Conservation (phyloP, 208 protist species). For the Wallacemonas sp. region DNA sequence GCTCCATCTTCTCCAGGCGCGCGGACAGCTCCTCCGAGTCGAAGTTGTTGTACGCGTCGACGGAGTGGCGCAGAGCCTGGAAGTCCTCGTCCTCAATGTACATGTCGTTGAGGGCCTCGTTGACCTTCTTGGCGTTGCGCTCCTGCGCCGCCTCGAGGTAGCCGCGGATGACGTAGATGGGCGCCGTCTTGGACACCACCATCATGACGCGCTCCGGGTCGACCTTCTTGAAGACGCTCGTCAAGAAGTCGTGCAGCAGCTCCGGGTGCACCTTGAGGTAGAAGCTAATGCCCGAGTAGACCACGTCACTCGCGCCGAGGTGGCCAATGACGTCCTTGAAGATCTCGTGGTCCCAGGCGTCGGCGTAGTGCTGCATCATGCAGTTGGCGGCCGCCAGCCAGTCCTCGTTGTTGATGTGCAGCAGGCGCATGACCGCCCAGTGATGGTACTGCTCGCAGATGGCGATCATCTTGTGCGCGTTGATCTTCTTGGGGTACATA, state of each 20-base stretch:
- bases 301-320: conserved; percentile 96
- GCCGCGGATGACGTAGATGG: conserved; percentile 95
- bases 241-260: conserved; percentile 97
- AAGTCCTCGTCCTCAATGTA: conserved; percentile 99
- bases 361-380: conserved; percentile 98
- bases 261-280: conserved; percentile 95
- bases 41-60: conserved; percentile 97
- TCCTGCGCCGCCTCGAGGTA: conserved; percentile 97
- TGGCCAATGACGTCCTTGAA: conserved; percentile 98
- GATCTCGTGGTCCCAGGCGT: conserved; percentile 97
- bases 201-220: conserved; percentile 97
- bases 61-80: conserved; percentile 93
- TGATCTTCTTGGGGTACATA: conserved; percentile 95
- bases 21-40: conserved; percentile 97
- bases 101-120: conserved; percentile 98
- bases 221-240: conserved; percentile 89
- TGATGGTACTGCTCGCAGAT: conserved; percentile 94
- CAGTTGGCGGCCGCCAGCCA: conserved; percentile 97
- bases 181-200: conserved; percentile 80
- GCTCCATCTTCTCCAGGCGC: conserved; percentile 96
- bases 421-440: conserved; percentile 96
- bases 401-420: conserved; percentile 98
- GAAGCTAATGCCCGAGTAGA: conserved; percentile 97
- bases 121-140: conserved; percentile 93
- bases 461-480: conserved; percentile 97